Evolutionary conservation across 163 green algal genomes (phyloP).

Genomic region (Coccomyxa subellipsoidea): DNA sequence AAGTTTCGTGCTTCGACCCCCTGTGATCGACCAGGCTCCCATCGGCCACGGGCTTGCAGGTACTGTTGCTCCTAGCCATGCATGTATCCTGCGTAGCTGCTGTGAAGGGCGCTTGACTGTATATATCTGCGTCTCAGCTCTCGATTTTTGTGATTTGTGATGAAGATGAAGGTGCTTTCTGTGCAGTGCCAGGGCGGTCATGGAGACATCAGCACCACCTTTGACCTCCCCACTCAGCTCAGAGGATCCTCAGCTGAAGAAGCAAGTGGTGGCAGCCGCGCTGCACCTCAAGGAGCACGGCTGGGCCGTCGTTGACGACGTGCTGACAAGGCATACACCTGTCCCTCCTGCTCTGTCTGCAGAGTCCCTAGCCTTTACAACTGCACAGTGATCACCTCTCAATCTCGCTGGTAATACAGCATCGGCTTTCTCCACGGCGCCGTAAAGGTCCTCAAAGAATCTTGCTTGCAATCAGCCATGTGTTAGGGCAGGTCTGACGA

Average conservation of each 20-base stretch:
- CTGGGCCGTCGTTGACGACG: constrained; percentile 9
- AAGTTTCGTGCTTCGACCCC: no score
- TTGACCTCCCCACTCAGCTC: not conserved
- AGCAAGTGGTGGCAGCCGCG: not conserved
- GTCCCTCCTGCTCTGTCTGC: not conserved
- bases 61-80: no score
- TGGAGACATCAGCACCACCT: not conserved
- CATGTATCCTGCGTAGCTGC: no score
- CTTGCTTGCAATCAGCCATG: no score
- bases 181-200: not conserved
- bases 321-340: not conserved
- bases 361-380: not conserved
- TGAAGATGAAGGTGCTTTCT: not conserved
- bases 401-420: no score
- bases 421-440: no score
- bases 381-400: no score
- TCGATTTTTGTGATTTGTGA: not conserved
- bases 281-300: constrained; percentile 12
- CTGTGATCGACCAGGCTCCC: no score
- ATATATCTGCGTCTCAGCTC: no score
- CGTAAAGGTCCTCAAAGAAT: no score
- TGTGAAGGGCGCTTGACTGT: no score
- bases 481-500: not conserved
- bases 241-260: not conserved
- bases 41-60: no score